Percentiles rank a stretch among this genome's conserved stretches.
Evolutionary conservation across 257 asterid genomes (phyloP).

Genomic region (Mitragyna speciosa): DNA sequence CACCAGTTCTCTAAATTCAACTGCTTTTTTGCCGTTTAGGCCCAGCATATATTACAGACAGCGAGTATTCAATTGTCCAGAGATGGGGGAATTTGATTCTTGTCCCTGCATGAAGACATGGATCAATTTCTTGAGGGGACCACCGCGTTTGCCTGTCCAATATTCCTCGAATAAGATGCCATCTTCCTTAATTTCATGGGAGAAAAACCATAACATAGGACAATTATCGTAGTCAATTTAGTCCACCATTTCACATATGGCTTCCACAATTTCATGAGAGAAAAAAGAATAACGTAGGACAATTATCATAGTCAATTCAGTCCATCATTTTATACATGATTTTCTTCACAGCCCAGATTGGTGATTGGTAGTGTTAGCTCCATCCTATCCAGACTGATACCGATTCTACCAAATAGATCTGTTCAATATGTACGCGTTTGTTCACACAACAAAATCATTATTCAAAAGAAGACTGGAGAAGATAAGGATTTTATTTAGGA

Average conservation of each 20-base stretch:
- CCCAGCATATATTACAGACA: too few relatives aligned
- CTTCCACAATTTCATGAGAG: neutral
- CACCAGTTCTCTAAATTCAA: too few relatives aligned
- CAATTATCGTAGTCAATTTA: neutral
- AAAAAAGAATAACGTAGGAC: neutral
- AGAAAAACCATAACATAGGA: neutral
- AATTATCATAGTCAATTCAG: neutral
- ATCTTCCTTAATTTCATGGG: neutral
- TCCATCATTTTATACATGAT: neutral
- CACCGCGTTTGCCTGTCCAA: neutral
- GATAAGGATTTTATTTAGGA: neutral
- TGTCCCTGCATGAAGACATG: neutral
- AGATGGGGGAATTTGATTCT: neutral
- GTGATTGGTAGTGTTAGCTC: neutral
- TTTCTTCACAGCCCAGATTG: neutral
- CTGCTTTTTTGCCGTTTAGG: too few relatives aligned
- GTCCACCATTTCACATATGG: neutral
- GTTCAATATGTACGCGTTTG: neutral
- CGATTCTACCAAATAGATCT: neutral
- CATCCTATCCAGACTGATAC: neutral
- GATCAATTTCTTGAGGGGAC: neutral
- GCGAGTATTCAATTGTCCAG: neutral
- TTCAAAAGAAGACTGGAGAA: neutral
- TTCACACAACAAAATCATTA: neutral
- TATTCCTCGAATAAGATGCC: neutral